These are phyloP conservation scores for Suhomyces bolitotheri DNA, from an alignment of 1,139 yeast genomes.

Conservation along the genomic window DNA sequence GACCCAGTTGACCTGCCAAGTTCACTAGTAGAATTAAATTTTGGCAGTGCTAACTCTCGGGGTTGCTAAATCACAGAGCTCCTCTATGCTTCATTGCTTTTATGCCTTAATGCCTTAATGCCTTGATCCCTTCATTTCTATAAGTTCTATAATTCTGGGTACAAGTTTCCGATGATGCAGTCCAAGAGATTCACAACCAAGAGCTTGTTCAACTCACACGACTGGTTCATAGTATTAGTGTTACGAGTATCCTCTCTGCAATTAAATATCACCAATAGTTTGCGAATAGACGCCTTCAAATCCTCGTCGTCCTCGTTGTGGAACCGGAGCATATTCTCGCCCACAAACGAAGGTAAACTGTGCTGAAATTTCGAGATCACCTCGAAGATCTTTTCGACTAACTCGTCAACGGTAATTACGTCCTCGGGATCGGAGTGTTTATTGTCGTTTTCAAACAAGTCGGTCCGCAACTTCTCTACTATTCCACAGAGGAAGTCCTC, in stretches of 20 bases:
- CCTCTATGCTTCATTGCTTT: too few relatives aligned
- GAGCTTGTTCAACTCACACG: slow-evolving; percentile 30
- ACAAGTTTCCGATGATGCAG: slow-evolving; percentile 27
- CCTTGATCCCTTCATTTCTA: too few relatives aligned
- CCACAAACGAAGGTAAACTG: slow-evolving; percentile 11
- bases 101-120: too few relatives aligned
- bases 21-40: too few relatives aligned
- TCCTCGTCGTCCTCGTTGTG: slow-evolving; percentile 21
- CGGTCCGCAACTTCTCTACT: slow-evolving; percentile 21
- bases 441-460: slow-evolving; percentile 21
- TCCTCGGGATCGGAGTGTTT: slow-evolving; percentile 7
- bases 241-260: slow-evolving; percentile 11
- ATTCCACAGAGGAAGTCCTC: slow-evolving; percentile 23
- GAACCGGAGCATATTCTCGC: slow-evolving; percentile 8
- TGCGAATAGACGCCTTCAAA: slow-evolving; percentile 17
- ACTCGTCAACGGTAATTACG: slow-evolving; percentile 11
- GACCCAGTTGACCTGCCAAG: too few relatives aligned
- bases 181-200: slow-evolving; percentile 35
- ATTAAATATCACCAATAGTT: slow-evolving; percentile 26
- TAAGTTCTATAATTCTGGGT: slow-evolving; percentile 24
- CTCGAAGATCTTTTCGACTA: slow-evolving; percentile 19
- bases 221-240: slow-evolving; percentile 10
- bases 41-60: too few relatives aligned
- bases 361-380: slow-evolving; percentile 14
- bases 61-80: too few relatives aligned